Evolutionary conservation across 176 grass and related monocot genomes (phyloP).

Genomic region (Oryza officinalis): DNA sequence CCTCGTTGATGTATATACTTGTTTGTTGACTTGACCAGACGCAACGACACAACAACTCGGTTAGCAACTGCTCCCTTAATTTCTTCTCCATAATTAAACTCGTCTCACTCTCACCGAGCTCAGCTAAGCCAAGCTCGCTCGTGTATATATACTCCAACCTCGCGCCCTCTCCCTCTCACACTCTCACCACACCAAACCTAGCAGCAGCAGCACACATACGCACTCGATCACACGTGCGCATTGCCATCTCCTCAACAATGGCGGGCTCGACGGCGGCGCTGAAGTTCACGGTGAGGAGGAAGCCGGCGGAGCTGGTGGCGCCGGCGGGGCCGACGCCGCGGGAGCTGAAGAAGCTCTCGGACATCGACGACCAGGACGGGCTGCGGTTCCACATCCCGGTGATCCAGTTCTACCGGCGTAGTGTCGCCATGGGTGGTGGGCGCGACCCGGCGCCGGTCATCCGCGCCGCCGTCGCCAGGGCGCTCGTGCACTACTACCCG

Average conservation of each 20-base stretch:
- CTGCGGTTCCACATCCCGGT: conserved; percentile 82
- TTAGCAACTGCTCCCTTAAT: conserved; percentile 35
- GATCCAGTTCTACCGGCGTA: conserved; percentile 77
- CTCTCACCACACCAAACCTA: neutral
- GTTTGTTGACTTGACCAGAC: neutral
- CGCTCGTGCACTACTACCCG: conserved; percentile 81
- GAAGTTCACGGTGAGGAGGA: conserved; percentile 56
- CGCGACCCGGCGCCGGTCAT: conserved; percentile 61
- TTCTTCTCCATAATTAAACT: neutral
- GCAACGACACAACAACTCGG: neutral
- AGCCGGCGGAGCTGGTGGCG: conserved; percentile 53
- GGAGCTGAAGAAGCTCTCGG: conserved; percentile 76
- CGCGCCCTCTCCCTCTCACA: neutral
- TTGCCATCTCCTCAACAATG: neutral
- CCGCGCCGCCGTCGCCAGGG: conserved; percentile 60
- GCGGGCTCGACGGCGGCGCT: conserved; percentile 11
- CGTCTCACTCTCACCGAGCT: neutral
- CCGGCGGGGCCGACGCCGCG: conserved; percentile 55
- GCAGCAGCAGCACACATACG: neutral
- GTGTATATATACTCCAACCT: neutral
- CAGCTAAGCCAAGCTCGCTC: no score
- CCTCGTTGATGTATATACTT: neutral
- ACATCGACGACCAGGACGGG: conserved; percentile 91
- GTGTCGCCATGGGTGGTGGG: conserved; percentile 28
- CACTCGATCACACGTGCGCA: neutral